Percentiles rank a stretch among this genome's conserved stretches.
These are phyloP conservation scores for Metschnikowia lunata DNA, from an alignment of 805 yeast genomes.

Conservation along the genomic window DNA sequence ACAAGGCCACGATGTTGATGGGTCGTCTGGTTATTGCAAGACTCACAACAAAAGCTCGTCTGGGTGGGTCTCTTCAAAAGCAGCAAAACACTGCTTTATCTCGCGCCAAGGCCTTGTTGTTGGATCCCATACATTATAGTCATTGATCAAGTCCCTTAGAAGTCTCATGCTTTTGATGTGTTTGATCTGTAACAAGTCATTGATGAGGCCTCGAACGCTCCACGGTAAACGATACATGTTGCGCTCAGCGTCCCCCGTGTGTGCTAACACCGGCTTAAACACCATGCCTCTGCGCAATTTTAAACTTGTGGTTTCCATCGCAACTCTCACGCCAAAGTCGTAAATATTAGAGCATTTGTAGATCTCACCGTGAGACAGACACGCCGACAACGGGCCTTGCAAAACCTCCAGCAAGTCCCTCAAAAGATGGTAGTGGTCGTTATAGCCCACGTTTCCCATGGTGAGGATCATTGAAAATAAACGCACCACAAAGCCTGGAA, in stretches of 20 bases:
- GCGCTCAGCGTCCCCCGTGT: slow-evolving; percentile 7
- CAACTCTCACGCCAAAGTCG: slow-evolving; percentile 26
- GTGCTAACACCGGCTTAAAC: background rate
- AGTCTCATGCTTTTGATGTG: slow-evolving; percentile 26
- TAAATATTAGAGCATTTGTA: slow-evolving; percentile 24
- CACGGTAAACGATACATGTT: slow-evolving; percentile 34
- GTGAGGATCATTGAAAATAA: slow-evolving; percentile 27
- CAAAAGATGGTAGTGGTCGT: slow-evolving; percentile 27
- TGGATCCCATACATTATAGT: slow-evolving; percentile 30
- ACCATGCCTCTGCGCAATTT: slow-evolving; percentile 5
- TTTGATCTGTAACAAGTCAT: slow-evolving; percentile 30
- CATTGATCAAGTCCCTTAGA: slow-evolving; percentile 21
- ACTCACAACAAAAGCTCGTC: slow-evolving; percentile 19
- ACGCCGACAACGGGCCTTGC: slow-evolving; percentile 18
- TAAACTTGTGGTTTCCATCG: slow-evolving; percentile 36
- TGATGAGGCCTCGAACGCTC: slow-evolving; percentile 34
- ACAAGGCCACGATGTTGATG: too few species aligned
- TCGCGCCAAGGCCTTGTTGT: slow-evolving; percentile 29
- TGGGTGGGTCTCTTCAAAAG: slow-evolving; percentile 29
- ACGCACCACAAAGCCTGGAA: slow-evolving; percentile 26
- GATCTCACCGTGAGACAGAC: slow-evolving; percentile 24
- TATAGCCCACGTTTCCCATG: slow-evolving; percentile 34
- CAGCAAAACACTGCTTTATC: slow-evolving; percentile 29
- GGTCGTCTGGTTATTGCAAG: too few species aligned
- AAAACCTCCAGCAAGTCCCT: slow-evolving; percentile 28